phyloP scores from a whole-genome alignment of 2,329 filamentous ascomycete genomes.

The Claviceps capensis region DNA sequence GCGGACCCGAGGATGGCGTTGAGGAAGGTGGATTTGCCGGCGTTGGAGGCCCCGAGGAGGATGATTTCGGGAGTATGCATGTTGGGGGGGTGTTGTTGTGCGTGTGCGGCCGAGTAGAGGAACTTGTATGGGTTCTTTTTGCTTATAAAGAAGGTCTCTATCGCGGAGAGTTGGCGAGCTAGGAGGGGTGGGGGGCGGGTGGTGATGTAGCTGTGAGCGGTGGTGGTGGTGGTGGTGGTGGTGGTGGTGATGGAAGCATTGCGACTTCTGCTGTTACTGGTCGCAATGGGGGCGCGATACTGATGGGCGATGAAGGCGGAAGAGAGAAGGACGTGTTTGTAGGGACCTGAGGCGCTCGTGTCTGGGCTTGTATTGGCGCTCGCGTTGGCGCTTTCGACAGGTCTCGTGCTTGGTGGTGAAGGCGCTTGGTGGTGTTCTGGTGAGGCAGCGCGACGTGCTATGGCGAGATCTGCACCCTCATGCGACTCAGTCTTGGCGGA shows the following conservation, averaged over 20 bases:
- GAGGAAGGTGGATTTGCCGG: slow-evolving; percentile 79
- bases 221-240: slow-evolving; percentile 1
- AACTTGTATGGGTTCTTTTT: slow-evolving; percentile 17
- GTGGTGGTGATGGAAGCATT: no score
- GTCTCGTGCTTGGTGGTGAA: not conserved
- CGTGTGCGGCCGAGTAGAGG: slow-evolving; percentile 35
- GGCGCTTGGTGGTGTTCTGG: not conserved
- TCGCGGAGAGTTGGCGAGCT: slow-evolving; percentile 13
- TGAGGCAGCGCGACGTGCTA: not conserved
- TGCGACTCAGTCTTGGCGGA: not conserved
- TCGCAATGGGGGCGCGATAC: not conserved
- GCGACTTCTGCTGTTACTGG: not conserved
- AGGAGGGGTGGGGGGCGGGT: slow-evolving; percentile 10
- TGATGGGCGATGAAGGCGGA: slow-evolving; percentile 8
- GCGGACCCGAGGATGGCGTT: slow-evolving; percentile 55
- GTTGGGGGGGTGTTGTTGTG: slow-evolving; percentile 37
- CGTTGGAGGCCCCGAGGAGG: slow-evolving; percentile 76
- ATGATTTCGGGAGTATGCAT: slow-evolving; percentile 48
- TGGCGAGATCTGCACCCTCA: no score
- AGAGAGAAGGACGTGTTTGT: slow-evolving; percentile 8
- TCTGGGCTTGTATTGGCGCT: not conserved
- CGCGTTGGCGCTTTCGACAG: no score
- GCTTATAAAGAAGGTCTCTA: slow-evolving; percentile 17
- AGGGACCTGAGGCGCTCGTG: not conserved
- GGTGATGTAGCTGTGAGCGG: not conserved